Base-by-base conservation (phyloP, 257 asterid genomes). In the Leptodermis oblonga region DNA sequence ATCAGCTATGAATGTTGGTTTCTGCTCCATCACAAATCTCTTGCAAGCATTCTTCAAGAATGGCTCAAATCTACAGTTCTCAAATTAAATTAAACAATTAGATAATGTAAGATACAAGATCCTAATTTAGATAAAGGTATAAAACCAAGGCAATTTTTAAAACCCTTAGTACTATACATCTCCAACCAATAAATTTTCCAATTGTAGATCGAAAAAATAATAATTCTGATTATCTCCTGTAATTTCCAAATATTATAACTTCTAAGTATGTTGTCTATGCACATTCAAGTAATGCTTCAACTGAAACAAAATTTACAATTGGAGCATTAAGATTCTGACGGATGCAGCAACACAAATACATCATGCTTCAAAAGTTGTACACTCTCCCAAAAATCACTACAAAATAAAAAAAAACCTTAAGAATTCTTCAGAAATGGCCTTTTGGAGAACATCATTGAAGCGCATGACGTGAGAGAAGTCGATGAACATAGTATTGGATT, bases 401-500 rank as follows among this genome's bases (percentile, higher is more conserved):
- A 20, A 4, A 9, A 13, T 43, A 30, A 2, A 48, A 5, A 63
- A 52, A 5, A 18, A 82, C 53, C 99, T 88, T 74, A 87, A 77
- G 73, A 87, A 91, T 64, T 94, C 98, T 5, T 94, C 99, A 62
- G 96, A 82, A 49, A 94, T 87, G 49, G 97, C 93, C 74, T 79
- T 84, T 68, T 94, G 97, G 60, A 94, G 86, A 18, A 85, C 80
- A 20, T 94, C 96, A 51, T 84, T 92, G 73, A 85, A 91, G 56
- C 86, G 90, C 96, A 87, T 89, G 39, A 94, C 97, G 67, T 94
- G 99, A 1, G 96, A 79, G 87, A 91, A 94, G 77, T 94, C 98
- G 70, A 94, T 78, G 78, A 85, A 94, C 98, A 94, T 89, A 14
- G 99, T 91, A 76, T 81, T 85, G 22, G 99, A 86, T 49, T 94